phyloP scores from a whole-genome alignment of 78 protist species.

The Dictyostelium firmibasis region DNA sequence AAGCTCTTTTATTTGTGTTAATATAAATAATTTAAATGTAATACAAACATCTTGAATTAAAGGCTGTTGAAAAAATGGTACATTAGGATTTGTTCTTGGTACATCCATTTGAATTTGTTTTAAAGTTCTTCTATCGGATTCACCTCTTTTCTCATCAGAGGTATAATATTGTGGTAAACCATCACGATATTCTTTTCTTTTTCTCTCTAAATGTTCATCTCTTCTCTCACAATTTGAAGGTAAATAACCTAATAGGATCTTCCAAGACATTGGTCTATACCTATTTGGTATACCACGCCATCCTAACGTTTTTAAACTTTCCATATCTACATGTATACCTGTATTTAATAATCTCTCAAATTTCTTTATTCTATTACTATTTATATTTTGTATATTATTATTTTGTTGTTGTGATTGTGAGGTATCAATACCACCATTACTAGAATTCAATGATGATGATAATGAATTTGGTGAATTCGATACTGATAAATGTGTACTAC shows the following conservation, averaged over 20 bases:
- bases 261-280: slow-evolving; percentile 71
- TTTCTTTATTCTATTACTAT: slow-evolving; percentile 16
- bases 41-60: slow-evolving; percentile 55
- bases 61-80: slow-evolving; percentile 81
- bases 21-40: too few relatives aligned
- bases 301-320: slow-evolving; percentile 34
- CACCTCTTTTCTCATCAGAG: slow-evolving; percentile 52
- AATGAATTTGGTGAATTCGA: slow-evolving; percentile 12
- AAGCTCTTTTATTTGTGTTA: too few relatives aligned
- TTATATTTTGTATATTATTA: slow-evolving; percentile 4
- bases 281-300: slow-evolving; percentile 69
- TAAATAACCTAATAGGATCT: slow-evolving; percentile 78
- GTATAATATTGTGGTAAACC: slow-evolving; percentile 54
- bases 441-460: slow-evolving; percentile 13
- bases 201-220: slow-evolving; percentile 66
- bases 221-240: slow-evolving; percentile 79
- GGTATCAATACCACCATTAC: slow-evolving; percentile 20
- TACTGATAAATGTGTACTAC: not conserved
- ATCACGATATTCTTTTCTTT: slow-evolving; percentile 81
- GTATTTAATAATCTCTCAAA: slow-evolving; percentile 20
- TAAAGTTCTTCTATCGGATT: slow-evolving; percentile 67
- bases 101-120: slow-evolving; percentile 92
- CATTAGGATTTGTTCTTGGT: slow-evolving; percentile 91
- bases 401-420: not conserved
- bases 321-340: slow-evolving; percentile 54